Percentiles rank a stretch among this genome's conserved stretches.
Conservation (phyloP, 2,329 filamentous ascomycete species). For the Elsinoe fawcettii region DNA sequence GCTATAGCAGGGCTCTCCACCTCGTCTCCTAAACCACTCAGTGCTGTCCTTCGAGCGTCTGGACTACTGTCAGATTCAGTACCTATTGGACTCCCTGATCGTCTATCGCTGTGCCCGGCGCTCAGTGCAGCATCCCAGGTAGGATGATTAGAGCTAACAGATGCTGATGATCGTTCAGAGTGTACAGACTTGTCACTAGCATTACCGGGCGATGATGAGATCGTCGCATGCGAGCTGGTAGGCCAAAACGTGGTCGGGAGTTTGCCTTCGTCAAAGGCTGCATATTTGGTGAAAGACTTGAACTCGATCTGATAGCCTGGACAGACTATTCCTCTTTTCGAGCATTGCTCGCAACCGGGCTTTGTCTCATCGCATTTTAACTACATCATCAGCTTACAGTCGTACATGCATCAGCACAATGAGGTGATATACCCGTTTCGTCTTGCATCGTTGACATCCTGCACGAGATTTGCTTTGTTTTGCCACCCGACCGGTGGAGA, state of each 20-base stretch:
- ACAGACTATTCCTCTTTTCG: constrained; percentile 15
- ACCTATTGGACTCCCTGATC: neutral
- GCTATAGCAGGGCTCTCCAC: no score
- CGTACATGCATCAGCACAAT: no score
- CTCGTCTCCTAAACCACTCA: no score
- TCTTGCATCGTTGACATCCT: neutral
- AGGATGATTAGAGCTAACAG: no score
- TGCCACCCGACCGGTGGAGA: neutral
- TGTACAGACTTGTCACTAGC: neutral
- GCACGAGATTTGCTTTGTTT: neutral
- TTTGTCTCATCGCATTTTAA: constrained; percentile 19
- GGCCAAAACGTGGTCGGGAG: neutral
- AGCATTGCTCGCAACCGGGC: constrained; percentile 17
- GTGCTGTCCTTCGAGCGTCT: no score
- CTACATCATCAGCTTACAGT: neutral
- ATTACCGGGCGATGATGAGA: neutral
- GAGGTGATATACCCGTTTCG: neutral
- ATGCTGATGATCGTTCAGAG: neutral
- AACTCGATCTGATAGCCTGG: constrained; percentile 17
- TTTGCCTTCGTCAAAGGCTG: constrained; percentile 5
- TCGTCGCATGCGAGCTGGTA: neutral
- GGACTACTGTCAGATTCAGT: no score
- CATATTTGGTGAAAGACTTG: constrained; percentile 15
- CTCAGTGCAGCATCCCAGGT: neutral
- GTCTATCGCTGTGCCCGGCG: neutral